Conservation (phyloP, 768 basidiomycete species). For the Fistulinella prunicolor region DNA sequence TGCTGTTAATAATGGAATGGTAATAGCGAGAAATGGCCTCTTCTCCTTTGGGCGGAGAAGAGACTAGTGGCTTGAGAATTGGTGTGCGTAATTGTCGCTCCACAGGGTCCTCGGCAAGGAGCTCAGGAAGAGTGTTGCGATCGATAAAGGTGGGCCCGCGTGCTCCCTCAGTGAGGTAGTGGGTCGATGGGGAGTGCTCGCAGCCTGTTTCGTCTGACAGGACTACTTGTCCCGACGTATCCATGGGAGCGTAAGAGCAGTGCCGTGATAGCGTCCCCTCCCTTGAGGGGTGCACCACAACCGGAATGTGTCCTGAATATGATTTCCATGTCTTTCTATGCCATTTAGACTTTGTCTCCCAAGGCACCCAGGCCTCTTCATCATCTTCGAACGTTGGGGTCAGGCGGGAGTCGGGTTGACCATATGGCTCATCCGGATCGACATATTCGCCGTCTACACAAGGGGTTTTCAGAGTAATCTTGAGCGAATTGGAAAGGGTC, state of each 20-base stretch:
- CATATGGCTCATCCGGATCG: background rate
- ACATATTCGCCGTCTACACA: background rate
- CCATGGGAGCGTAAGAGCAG: background rate
- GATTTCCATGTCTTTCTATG: background rate
- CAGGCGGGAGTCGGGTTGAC: background rate
- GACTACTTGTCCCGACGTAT: background rate
- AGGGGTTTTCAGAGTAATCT: background rate
- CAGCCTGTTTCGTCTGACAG: background rate
- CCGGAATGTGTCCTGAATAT: background rate
- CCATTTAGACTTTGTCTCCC: background rate
- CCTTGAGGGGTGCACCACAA: background rate
- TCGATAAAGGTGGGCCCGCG: slow-evolving; percentile 11
- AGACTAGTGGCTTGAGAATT: background rate
- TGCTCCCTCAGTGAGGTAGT: slow-evolving; percentile 10
- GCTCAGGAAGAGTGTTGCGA: background rate
- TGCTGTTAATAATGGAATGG: background rate
- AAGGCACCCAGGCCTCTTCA: slow-evolving; percentile 9
- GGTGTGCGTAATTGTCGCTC: slow-evolving; percentile 5
- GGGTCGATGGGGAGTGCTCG: background rate
- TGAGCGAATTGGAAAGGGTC: background rate
- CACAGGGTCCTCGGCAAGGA: background rate
- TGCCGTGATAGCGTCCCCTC: background rate
- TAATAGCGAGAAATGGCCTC: slow-evolving; percentile 7
- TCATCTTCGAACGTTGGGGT: background rate
- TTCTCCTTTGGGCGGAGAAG: slow-evolving; percentile 6